Base-by-base conservation (phyloP, 805 yeast species). In the Sugiyamaella valdiviana region DNA sequence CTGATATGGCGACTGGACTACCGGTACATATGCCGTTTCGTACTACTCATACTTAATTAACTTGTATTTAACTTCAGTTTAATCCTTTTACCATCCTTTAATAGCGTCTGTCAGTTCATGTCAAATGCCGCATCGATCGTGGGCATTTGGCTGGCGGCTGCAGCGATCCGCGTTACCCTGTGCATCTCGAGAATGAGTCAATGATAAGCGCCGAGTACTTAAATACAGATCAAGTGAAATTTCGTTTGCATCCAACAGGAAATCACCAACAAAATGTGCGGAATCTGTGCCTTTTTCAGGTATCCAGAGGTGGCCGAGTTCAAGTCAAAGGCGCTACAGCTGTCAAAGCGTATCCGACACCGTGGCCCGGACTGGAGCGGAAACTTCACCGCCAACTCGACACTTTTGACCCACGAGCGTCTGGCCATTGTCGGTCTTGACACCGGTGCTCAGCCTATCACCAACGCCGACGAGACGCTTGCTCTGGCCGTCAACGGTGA, bases 351-450 rank as follows among this genome's bases (percentile, higher is more conserved):
- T 71, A 84, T 91, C 67, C 83, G 99, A 74, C 99, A 93, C 72
- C 83, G 99, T 72, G 99, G 99, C 63, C 99, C 99, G 58, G 99
- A 93, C 72, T 93, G 99, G 99, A 51, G 52, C 36, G 99, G 99
- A 63, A 89, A 88, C 80, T 67, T 77, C 56, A 72, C 78, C 57
- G 80, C 82, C 65, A 86, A 86, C 82, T 67, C 74, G 56, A 87
- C 97, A 42, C 82, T 93, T 57, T 71, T 93, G 58, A 82, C 85
- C 60, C 99, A 93, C 68, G 99, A 93, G 75, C 86, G 99, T 75
- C 77, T 93, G 66, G 95, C 98, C 57, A 90, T 93, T 65, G 99
- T 93, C 53, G 99, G 99, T 60, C 76, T 93, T 60, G 97, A 89
- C 68, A 76, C 96, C 40, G 99, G 99, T 65, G 96, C 99, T 55